Percentiles rank a stretch among this genome's conserved stretches.
phyloP scores from a whole-genome alignment of 768 basidiomycete species.

The Calocera viscosa region DNA sequence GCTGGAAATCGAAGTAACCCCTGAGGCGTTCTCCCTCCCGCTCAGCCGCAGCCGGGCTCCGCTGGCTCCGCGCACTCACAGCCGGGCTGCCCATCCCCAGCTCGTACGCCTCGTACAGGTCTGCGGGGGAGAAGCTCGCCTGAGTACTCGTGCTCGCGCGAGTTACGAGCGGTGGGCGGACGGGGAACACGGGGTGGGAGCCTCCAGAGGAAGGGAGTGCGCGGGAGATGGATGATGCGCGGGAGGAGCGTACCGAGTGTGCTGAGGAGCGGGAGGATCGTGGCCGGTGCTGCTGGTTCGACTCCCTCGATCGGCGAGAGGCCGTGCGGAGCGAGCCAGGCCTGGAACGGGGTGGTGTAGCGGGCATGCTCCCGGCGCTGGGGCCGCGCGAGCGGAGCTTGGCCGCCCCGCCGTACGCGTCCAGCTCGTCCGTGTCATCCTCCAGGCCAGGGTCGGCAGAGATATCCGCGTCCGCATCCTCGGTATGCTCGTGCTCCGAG shows the following conservation, averaged over 20 bases:
- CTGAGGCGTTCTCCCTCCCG: not conserved
- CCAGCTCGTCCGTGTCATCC: constrained; percentile 1
- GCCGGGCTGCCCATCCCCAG: not conserved
- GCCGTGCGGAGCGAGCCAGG: not conserved
- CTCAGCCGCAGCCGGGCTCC: not conserved
- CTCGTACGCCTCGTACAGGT: constrained; percentile 7
- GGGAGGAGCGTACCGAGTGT: not conserved
- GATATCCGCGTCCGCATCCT: not conserved
- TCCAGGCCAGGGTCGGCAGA: not conserved
- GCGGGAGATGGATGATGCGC: not conserved
- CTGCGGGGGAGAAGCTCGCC: not conserved
- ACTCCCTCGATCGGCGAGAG: not conserved
- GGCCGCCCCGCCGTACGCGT: not conserved
- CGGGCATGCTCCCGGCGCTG: not conserved
- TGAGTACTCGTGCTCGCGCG: not conserved
- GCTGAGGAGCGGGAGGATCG: not conserved
- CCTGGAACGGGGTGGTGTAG: not conserved
- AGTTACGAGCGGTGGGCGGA: not conserved
- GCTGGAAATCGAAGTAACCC: constrained; percentile 1
- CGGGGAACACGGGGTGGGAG: not conserved
- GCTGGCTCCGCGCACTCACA: not conserved
- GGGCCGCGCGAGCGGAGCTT: not conserved
- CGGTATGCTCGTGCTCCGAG: not conserved
- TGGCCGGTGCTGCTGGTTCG: not conserved
- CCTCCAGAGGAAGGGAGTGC: not conserved